Evolutionary conservation across 371 early-diverging fungal species (phyloP).

Genomic region (Mucor racemosus): DNA sequence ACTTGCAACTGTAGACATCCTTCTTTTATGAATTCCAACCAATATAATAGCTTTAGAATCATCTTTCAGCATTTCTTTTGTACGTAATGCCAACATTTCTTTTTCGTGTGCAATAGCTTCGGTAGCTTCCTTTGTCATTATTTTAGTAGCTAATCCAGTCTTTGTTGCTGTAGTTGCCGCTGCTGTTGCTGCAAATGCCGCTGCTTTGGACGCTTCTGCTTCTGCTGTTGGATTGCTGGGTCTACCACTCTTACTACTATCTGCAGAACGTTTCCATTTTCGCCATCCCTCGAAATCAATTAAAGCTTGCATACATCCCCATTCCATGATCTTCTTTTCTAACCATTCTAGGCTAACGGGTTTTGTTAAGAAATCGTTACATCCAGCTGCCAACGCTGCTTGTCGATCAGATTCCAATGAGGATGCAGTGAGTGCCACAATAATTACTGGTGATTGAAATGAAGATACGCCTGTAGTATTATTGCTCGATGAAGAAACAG

Average conservation of each 20-base stretch:
- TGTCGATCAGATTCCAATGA: conserved; percentile 77
- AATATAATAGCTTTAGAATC: conserved; percentile 21
- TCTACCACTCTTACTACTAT: conserved; percentile 1
- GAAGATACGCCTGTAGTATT: conserved; percentile 4
- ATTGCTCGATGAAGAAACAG: background rate
- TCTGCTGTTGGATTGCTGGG: background rate
- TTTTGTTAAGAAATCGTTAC: conserved; percentile 90
- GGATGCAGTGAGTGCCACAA: conserved; percentile 88
- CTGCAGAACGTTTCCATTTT: conserved; percentile 59
- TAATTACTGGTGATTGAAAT: conserved; percentile 81
- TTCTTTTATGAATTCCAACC: conserved; percentile 19
- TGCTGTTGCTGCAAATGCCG: background rate
- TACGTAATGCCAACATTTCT: conserved; percentile 13
- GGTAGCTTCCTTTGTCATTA: background rate
- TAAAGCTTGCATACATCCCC: conserved; percentile 93
- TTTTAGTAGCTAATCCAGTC: background rate
- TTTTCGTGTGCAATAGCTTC: conserved; percentile 4
- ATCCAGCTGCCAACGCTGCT: conserved; percentile 84
- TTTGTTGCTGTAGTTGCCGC: background rate
- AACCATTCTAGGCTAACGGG: conserved; percentile 86
- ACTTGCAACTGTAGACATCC: background rate
- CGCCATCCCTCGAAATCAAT: conserved; percentile 87
- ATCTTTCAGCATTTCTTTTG: conserved; percentile 16
- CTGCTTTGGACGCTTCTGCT: conserved; percentile 9
- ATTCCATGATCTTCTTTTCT: conserved; percentile 85